Evolutionary conservation across 192 early-diverging fungal genomes (phyloP), one percentile per base, ranked within the genome.

Genomic region (Entomortierella beljakovae): DNA sequence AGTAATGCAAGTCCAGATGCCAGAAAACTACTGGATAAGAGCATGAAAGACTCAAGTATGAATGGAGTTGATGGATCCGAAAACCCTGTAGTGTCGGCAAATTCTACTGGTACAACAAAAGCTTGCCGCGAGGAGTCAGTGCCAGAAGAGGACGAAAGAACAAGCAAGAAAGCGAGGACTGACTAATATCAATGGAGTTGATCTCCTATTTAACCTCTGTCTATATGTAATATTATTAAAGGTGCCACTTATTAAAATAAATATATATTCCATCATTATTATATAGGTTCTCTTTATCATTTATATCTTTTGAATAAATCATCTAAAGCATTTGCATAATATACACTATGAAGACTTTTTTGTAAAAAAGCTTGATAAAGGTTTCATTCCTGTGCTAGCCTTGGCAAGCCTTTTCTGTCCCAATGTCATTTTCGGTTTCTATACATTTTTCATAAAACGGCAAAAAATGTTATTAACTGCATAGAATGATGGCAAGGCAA

Each of bases 311-410:
- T 16, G 6, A 51, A 35, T 63, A 64, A 64, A 52, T 23, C 16
- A 18, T 51, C 32, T 8, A 52, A n/a, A 18, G 40, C 57, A 40
- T 40, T 29, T 40, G 33, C 34, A 40, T n/a, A 23, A 9, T 51
- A 37, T 20, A 32, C 40, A 50, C 37, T 43, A 43, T 20, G 32
- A 2, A 6, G 68, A 16, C 25, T 84, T 83, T 57, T 86, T 86
- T n/a, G 64, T 57, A 70, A 86, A 86, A 60, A 83, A 86, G 38
- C 70, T 64, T 1, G 80, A 72, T 37, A 86, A 34, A 13, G 80
- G 76, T 60, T 83, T 81, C 84, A 86, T 86, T 31, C 84, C 84
- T 66, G 76, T 85, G 40, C 73, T 83, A 13, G 80, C 84, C 66
- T 86, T 86, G 64, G 80, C 84, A 25, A 86, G 49, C 28, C 69